A percentile compares a stretch with the other conserved stretches of the same genome.
Evolutionary conservation across 139 green algal genomes (phyloP).

Genomic region (Medakamo hakoo): DNA sequence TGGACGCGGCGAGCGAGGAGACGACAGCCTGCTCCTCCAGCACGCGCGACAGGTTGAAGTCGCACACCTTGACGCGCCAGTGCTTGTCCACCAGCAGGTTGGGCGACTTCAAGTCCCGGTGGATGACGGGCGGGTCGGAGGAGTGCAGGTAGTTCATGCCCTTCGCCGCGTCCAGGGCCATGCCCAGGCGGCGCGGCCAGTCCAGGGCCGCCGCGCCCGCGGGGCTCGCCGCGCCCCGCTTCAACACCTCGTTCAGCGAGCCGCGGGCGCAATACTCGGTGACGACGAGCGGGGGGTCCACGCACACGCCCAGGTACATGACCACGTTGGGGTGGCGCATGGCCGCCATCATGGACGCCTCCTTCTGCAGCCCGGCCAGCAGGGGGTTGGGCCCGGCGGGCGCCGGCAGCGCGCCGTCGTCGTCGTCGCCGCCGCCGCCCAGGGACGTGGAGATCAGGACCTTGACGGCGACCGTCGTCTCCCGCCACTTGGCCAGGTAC

Average conservation of each 20-base stretch:
- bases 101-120: constrained; percentile 41
- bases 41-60: constrained; percentile 44
- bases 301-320: constrained; percentile 52
- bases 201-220: constrained; percentile 22
- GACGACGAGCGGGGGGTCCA: constrained; percentile 17
- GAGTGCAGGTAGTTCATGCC: constrained; percentile 43
- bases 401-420: constrained; percentile 9
- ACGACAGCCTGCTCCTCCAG: constrained; percentile 31
- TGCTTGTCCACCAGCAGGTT: constrained; percentile 45
- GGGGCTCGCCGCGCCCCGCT: constrained; percentile 10
- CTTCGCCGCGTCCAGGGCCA: constrained; percentile 43
- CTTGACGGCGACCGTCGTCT: constrained; percentile 44
- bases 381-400: constrained; percentile 5
- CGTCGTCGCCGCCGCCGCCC: constrained; percentile 14
- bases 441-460: constrained; percentile 18
- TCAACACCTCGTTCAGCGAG: constrained; percentile 38
- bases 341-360: constrained; percentile 35
- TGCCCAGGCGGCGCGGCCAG: constrained; percentile 28
- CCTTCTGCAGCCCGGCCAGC: constrained; percentile 22
- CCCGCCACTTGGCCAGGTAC: constrained; percentile 39
- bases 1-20: constrained; percentile 32
- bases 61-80: constrained; percentile 40
- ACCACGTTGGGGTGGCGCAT: constrained; percentile 47
- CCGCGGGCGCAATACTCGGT: constrained; percentile 30
- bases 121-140: constrained; percentile 34